phyloP scores from a whole-genome alignment of 345 rosid species.

The Bruguiera gymnorhiza region DNA sequence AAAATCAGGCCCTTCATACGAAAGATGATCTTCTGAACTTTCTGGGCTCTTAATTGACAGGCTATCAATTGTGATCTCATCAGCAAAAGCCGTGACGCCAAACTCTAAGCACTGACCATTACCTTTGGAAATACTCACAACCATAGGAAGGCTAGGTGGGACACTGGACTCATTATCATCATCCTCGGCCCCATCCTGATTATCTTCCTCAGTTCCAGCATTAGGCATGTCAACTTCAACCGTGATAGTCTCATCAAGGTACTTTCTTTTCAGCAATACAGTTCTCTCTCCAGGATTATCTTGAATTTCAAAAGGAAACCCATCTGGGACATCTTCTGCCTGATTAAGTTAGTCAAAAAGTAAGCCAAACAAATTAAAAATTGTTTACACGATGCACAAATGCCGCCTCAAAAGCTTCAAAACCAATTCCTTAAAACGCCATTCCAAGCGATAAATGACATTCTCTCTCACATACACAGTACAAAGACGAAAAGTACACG shows the following conservation, averaged over 20 bases:
- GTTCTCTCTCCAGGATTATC: slow-evolving; percentile 59
- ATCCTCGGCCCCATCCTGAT: slow-evolving; percentile 16
- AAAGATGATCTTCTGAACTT: slow-evolving; percentile 39
- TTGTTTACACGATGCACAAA: neutral
- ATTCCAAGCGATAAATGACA: too few species aligned
- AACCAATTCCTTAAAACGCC: too few species aligned
- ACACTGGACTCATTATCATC: slow-evolving; percentile 11
- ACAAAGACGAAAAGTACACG: too few species aligned
- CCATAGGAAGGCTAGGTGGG: slow-evolving; percentile 39
- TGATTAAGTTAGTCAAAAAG: neutral
- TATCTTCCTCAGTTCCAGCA: slow-evolving; percentile 21
- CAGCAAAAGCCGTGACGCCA: slow-evolving; percentile 43
- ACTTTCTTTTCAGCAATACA: slow-evolving; percentile 37
- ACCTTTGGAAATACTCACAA: slow-evolving; percentile 45
- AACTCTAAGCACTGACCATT: slow-evolving; percentile 48
- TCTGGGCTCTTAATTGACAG: slow-evolving; percentile 38
- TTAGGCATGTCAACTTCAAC: slow-evolving; percentile 49
- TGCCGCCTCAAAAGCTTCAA: neutral
- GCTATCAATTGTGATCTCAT: slow-evolving; percentile 53
- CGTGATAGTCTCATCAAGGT: slow-evolving; percentile 44
- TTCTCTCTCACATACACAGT: too few species aligned
- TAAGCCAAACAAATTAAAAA: neutral
- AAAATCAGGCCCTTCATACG: slow-evolving; percentile 66
- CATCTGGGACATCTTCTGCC: slow-evolving; percentile 38
- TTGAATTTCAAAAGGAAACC: slow-evolving; percentile 48